phyloP scores from a whole-genome alignment of 2,329 filamentous ascomycete species.

The Xylaria multiplex region DNA sequence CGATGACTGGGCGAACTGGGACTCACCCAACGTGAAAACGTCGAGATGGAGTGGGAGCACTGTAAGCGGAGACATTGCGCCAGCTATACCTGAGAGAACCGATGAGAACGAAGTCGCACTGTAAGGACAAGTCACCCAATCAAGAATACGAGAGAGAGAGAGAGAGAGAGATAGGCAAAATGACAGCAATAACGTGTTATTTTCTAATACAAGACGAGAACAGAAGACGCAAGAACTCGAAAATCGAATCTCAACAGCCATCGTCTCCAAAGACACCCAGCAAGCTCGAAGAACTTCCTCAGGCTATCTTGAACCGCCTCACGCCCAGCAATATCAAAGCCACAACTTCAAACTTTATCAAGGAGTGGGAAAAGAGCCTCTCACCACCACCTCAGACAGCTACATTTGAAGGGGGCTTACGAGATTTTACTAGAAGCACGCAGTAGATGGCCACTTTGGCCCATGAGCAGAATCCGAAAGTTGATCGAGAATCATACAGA shows the following conservation, averaged over 20 bases:
- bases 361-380: conserved; percentile 87
- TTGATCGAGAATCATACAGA: not conserved
- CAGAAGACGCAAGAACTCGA: conserved; percentile 47
- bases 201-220: conserved; percentile 41
- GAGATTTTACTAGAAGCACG: conserved; percentile 31
- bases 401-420: conserved; percentile 34
- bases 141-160: not conserved
- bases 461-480: not conserved
- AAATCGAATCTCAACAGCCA: conserved; percentile 42
- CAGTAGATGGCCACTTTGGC: conserved; percentile 17
- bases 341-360: conserved; percentile 86
- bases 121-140: conserved; percentile 54
- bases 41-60: conserved; percentile 73
- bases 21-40: conserved; percentile 63
- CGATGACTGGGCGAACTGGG: conserved; percentile 74
- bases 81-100: conserved; percentile 58
- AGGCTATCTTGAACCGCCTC: conserved; percentile 76
- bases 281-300: conserved; percentile 67
- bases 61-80: conserved; percentile 59
- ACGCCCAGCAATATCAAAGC: conserved; percentile 81
- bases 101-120: conserved; percentile 59
- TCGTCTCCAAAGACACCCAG: conserved; percentile 50
- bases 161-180: conserved; percentile 1
- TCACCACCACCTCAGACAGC: conserved; percentile 58
- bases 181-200: conserved; percentile 15